Evolutionary conservation across 148 eudicot species (phyloP).

Genomic region (Persicaria maculosa): DNA sequence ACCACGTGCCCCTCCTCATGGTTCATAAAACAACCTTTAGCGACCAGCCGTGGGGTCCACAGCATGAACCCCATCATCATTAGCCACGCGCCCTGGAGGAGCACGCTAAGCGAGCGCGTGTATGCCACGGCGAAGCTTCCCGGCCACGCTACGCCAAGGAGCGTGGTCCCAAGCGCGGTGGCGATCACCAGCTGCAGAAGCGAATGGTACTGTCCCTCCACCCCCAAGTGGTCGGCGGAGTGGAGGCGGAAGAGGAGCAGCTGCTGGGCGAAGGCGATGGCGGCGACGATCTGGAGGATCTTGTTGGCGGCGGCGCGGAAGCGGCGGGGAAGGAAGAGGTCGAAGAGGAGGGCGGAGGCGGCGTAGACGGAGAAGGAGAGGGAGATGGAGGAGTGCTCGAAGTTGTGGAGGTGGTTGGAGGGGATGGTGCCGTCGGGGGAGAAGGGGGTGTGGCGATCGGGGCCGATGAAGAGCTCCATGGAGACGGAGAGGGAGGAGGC

Average conservation of each 20-base stretch:
- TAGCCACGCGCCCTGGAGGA: constrained; percentile 66
- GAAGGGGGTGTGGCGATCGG: constrained; percentile 55
- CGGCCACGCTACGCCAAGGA: constrained; percentile 39
- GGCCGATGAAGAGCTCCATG: constrained; percentile 74
- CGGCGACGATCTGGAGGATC: constrained; percentile 37
- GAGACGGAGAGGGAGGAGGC: constrained; percentile 40
- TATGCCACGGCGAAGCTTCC: constrained; percentile 38
- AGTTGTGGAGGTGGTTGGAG: constrained; percentile 76
- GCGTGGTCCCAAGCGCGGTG: constrained; percentile 35
- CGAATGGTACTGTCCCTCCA: constrained; percentile 83
- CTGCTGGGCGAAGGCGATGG: constrained; percentile 54
- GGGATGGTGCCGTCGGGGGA: constrained; percentile 72
- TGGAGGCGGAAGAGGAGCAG: constrained; percentile 68
- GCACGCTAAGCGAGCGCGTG: constrained; percentile 57
- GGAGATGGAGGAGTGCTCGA: constrained; percentile 65
- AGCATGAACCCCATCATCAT: constrained; percentile 67
- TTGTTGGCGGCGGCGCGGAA: constrained; percentile 14
- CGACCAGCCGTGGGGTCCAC: constrained; percentile 55
- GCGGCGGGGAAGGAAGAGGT: constrained; percentile 23
- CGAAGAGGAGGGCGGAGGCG: constrained; percentile 37
- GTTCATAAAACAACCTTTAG: constrained; percentile 63
- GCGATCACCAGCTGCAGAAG: constrained; percentile 54
- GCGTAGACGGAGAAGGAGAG: constrained; percentile 56
- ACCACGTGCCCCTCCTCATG: constrained; percentile 55
- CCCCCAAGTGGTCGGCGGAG: constrained; percentile 75